phyloP scores from a whole-genome alignment of 2,329 filamentous ascomycete genomes.

The Calonectria henricotiae region DNA sequence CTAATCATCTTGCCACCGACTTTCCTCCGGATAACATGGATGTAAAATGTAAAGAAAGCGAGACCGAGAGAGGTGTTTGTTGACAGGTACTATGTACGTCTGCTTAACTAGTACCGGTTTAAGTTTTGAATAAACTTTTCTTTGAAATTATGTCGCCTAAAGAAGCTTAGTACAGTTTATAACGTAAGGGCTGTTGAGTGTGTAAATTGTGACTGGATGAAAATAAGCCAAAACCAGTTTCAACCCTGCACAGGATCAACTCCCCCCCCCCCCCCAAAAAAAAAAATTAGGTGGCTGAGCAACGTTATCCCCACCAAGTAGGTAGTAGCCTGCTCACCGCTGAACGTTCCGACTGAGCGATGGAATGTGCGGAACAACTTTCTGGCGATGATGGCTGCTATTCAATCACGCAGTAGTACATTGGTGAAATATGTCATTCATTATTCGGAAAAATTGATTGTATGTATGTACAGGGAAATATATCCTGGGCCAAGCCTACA shows the following conservation, averaged over 20 bases:
- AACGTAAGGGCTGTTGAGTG: not conserved
- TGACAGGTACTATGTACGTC: not conserved
- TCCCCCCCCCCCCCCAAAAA: not conserved
- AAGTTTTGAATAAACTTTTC: not conserved
- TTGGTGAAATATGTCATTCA: not conserved
- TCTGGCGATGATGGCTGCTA: not conserved
- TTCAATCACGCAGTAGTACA: not conserved
- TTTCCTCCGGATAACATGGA: not conserved
- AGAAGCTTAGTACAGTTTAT: not conserved
- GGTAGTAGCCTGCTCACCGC: not conserved
- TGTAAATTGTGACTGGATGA: no score
- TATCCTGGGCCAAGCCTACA: not conserved
- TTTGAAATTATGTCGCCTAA: not conserved
- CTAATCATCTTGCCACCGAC: not conserved
- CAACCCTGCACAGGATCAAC: not conserved
- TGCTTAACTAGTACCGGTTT: not conserved
- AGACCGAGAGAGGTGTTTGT: not conserved
- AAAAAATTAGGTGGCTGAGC: not conserved
- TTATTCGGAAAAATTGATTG: not conserved
- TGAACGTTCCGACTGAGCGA: not conserved
- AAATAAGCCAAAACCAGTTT: not conserved
- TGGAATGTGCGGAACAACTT: not conserved
- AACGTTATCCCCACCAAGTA: not conserved
- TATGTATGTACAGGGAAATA: not conserved
- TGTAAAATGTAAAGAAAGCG: not conserved